Percentiles rank a stretch among this genome's conserved stretches.
Conservation (phyloP, 2,329 filamentous ascomycete genomes). For the Teratosphaeria zuluensis region DNA sequence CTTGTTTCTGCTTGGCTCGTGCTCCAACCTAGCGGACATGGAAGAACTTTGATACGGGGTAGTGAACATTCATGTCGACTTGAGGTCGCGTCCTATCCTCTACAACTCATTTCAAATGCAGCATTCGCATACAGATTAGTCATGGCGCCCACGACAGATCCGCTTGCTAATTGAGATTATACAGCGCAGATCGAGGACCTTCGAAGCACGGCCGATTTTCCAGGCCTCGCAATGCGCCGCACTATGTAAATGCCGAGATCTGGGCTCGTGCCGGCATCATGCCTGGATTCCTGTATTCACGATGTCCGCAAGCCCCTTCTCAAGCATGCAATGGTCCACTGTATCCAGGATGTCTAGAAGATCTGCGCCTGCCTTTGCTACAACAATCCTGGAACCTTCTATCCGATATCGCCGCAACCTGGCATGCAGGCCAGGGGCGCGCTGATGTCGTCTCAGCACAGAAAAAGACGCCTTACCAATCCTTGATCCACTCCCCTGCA, state of each 20-base stretch:
- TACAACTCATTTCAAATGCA: not conserved
- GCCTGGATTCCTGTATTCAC: too few species aligned
- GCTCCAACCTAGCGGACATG: not conserved
- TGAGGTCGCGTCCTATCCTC: not conserved
- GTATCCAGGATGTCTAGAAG: not conserved
- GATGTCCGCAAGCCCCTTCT: too few species aligned
- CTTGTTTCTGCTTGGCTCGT: not conserved
- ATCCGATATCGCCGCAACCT: too few species aligned
- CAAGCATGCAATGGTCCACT: not conserved
- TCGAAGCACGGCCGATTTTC: too few species aligned
- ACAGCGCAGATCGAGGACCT: too few species aligned
- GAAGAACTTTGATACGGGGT: not conserved
- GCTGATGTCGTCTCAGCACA: not conserved
- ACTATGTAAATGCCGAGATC: too few species aligned
- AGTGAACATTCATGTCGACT: not conserved
- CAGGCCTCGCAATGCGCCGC: too few species aligned
- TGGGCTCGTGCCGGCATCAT: too few species aligned
- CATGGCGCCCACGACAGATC: too few species aligned
- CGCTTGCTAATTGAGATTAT: too few species aligned
- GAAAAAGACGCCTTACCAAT: conserved; percentile 13
- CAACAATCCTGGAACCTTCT: not conserved
- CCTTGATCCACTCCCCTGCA: conserved; percentile 67
- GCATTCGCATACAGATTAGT: too few species aligned
- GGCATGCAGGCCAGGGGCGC: not conserved
- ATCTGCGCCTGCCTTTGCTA: not conserved